Conservation (phyloP, 176 grass and related monocot genomes). For the Raddia guianensis region DNA sequence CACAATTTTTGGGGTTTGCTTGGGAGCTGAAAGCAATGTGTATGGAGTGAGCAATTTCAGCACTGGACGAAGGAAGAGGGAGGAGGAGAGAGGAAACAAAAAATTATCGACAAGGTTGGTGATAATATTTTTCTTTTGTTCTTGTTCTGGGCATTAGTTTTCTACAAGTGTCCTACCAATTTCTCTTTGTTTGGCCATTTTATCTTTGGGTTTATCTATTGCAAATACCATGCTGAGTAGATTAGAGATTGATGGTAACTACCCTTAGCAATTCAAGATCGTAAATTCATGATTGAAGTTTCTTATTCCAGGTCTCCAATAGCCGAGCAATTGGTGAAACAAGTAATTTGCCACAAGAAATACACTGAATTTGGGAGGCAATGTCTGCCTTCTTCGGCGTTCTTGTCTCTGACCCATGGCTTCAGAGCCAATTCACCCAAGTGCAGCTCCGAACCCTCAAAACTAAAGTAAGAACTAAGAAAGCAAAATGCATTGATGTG, state of each 20-base stretch:
- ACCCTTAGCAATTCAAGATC: neutral
- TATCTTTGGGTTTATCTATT: neutral
- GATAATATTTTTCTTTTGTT: neutral
- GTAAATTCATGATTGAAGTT: neutral
- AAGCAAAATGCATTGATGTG: neutral
- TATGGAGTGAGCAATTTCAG: conserved; percentile 23
- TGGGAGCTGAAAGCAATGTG: conserved; percentile 8
- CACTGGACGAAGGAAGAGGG: neutral
- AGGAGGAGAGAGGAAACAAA: neutral
- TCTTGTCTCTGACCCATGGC: conserved; percentile 81
- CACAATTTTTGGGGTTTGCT: conserved; percentile 35
- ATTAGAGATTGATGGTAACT: conserved; percentile 1
- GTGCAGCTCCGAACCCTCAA: conserved; percentile 87
- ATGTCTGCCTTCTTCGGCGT: conserved; percentile 91
- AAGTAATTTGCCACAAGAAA: neutral
- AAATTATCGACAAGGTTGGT: conserved; percentile 30
- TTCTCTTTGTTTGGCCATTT: neutral
- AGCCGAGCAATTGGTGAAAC: neutral
- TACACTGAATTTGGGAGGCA: conserved; percentile 21
- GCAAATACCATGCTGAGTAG: neutral
- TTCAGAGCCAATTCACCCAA: conserved; percentile 98
- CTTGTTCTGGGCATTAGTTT: neutral
- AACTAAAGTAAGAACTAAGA: conserved; percentile 60
- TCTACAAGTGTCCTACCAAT: neutral
- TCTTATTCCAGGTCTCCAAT: neutral